Conservation (phyloP, 805 yeast species). For the Ogataea henricii region DNA sequence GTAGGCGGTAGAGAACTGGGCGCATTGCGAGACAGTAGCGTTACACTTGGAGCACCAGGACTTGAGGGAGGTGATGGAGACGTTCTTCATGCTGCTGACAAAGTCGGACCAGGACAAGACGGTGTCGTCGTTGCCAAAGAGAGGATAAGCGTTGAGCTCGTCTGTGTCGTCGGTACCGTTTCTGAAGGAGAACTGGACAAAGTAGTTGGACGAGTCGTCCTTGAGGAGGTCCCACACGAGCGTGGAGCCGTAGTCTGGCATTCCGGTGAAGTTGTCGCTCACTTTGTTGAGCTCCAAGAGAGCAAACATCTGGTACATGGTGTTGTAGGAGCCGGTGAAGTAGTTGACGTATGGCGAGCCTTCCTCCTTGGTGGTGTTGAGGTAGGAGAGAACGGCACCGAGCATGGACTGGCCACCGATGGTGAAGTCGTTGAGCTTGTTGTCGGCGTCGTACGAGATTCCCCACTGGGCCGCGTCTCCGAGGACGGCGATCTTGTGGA, state of each 20-base stretch:
- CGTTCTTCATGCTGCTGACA: constrained; percentile 27
- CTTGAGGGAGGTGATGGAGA: constrained; percentile 30
- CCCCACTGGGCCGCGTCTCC: constrained; percentile 44
- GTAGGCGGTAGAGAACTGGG: constrained; percentile 36
- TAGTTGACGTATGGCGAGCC: constrained; percentile 43
- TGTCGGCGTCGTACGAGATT: constrained; percentile 35
- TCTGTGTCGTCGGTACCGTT: constrained; percentile 45
- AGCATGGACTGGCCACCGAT: constrained; percentile 46
- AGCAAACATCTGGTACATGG: constrained; percentile 44
- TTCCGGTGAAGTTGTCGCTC: constrained; percentile 44
- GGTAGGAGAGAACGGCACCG: constrained; percentile 36
- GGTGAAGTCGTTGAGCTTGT: constrained; percentile 33
- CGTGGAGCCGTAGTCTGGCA: constrained; percentile 49
- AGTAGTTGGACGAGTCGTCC: constrained; percentile 31
- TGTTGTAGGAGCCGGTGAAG: constrained; percentile 48
- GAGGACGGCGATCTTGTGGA: constrained; percentile 36
- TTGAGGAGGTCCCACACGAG: constrained; percentile 45
- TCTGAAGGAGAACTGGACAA: constrained; percentile 46
- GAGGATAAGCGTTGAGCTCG: constrained; percentile 37
- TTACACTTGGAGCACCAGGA: constrained; percentile 47
- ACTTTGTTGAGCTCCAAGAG: constrained; percentile 36
- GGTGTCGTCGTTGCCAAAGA: constrained; percentile 37
- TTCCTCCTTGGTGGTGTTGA: constrained; percentile 38
- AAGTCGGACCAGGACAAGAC: constrained; percentile 42
- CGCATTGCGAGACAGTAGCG: constrained; percentile 36